These are phyloP conservation scores for Themeda triandra DNA, from an alignment of 176 grass and related monocot species.

Conservation along the genomic window DNA sequence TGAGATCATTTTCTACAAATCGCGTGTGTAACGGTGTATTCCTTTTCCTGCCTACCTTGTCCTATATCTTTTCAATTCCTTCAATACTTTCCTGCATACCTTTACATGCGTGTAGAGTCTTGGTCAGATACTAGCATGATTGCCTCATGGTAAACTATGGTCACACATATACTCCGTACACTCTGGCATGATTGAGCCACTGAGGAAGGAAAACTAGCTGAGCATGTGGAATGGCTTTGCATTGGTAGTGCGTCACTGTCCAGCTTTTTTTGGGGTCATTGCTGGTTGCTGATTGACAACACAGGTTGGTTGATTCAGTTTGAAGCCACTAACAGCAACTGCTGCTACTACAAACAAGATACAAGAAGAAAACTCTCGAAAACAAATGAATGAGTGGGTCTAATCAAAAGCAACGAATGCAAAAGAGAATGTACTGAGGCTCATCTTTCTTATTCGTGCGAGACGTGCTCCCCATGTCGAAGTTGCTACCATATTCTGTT, in stretches of 20 bases:
- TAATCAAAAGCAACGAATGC: not conserved
- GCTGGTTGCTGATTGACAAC: not conserved
- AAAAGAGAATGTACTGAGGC: not conserved
- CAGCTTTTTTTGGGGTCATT: not conserved
- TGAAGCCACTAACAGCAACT: constrained; percentile 2
- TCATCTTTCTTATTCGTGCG: not conserved
- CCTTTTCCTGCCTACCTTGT: not conserved
- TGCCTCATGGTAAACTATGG: not conserved
- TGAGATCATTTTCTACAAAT: constrained; percentile 9
- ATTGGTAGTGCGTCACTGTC: constrained; percentile 41
- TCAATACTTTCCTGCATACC: not conserved
- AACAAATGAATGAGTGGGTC: not conserved
- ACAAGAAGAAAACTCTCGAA: not conserved
- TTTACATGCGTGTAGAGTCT: not conserved
- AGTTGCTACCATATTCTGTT: not conserved
- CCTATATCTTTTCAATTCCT: not conserved
- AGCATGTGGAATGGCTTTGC: not conserved
- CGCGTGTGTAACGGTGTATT: not conserved
- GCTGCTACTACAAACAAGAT: constrained; percentile 6
- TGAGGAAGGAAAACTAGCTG: not conserved
- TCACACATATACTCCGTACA: not conserved
- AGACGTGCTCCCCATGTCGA: not conserved
- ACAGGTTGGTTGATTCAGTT: not conserved
- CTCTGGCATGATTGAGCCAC: not conserved
- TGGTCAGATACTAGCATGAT: not conserved